Evolutionary conservation across 192 early-diverging fungal species (phyloP).

Genomic region (Entomortierella chlamydospora): DNA sequence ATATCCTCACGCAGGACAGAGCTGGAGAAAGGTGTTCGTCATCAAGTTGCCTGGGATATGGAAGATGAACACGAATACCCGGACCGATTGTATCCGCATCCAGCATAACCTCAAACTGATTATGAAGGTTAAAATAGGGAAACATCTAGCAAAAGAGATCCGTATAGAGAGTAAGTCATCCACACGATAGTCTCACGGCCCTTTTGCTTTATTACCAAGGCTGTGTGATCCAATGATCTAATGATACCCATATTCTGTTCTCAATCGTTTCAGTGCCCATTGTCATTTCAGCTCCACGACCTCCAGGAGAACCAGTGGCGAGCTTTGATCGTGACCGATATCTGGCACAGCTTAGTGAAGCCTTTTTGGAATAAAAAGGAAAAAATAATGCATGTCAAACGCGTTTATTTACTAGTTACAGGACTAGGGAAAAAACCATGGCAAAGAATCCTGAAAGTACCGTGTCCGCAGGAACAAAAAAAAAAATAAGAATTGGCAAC

Average conservation of each 20-base stretch:
- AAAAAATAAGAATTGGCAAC: slow-evolving; percentile 20
- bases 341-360: background rate
- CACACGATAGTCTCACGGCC: no score
- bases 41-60: background rate
- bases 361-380: background rate
- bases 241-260: no score
- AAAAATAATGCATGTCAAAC: no score
- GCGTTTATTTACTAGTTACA: no score
- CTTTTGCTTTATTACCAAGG: no score
- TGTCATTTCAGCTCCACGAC: slow-evolving; percentile 2
- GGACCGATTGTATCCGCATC: background rate
- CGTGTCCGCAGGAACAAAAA: no score
- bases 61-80: background rate
- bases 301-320: slow-evolving; percentile 1
- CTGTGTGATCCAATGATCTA: no score
- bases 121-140: slow-evolving; percentile 3
- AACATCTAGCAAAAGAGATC: background rate
- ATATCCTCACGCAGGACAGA: background rate
- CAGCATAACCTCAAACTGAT: slow-evolving; percentile 8
- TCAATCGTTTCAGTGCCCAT: slow-evolving; percentile 8
- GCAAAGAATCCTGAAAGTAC: no score
- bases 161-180: background rate
- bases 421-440: no score
- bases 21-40: background rate
- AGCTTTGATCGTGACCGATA: slow-evolving; percentile 8